Evolutionary conservation across 1,284 basidiomycete genomes (phyloP).

Genomic region (Tilletia horrida): DNA sequence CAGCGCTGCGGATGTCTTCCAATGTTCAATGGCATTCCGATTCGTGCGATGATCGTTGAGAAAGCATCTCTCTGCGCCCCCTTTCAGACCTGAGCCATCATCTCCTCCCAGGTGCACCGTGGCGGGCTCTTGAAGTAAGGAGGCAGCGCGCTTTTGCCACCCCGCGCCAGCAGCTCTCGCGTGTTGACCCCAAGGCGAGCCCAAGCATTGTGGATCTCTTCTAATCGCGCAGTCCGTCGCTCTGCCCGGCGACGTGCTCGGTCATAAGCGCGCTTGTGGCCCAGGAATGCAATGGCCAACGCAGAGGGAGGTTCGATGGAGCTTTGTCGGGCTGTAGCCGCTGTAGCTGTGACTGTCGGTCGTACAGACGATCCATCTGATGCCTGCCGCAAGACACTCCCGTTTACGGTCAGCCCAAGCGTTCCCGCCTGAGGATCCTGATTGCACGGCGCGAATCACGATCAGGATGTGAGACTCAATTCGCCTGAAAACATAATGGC

Average conservation of each 20-base stretch:
- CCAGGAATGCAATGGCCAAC: not conserved
- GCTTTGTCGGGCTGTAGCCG: not conserved
- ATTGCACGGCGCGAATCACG: too few relatives aligned
- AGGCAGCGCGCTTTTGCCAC: not conserved
- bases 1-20: too few relatives aligned
- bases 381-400: not conserved
- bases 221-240: not conserved
- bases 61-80: too few relatives aligned
- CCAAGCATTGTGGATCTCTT: constrained; percentile 11
- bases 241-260: not conserved
- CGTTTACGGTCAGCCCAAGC: not conserved
- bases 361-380: not conserved
- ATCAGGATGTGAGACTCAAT: too few relatives aligned
- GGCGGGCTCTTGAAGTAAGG: constrained; percentile 6
- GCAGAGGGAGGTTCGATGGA: not conserved
- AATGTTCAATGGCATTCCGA: too few relatives aligned
- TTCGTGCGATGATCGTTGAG: too few relatives aligned
- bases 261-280: not conserved
- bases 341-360: not conserved
- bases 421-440: constrained; percentile 1
- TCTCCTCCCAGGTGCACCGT: not conserved
- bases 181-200: not conserved
- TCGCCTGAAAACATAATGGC: too few relatives aligned
- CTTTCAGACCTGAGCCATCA: not conserved
- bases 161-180: constrained; percentile 5